Base-by-base conservation (phyloP, 805 yeast species). In the Zygoascus biomembranicola region DNA sequence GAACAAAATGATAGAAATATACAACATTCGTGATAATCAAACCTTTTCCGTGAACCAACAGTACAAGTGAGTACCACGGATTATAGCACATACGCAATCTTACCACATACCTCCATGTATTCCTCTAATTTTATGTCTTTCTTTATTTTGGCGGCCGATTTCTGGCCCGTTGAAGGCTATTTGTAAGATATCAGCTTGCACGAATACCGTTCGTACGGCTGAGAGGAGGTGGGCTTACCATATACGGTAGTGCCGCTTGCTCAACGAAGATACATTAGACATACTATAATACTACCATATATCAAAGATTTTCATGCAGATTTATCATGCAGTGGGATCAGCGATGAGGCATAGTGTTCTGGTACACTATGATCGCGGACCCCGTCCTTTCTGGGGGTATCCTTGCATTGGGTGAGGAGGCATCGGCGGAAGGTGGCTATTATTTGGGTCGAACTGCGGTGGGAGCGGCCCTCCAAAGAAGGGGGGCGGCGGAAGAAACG, bases 391-490 rank as follows among this genome's bases (percentile, higher is more conserved):
- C 16, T 55, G 58, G 35, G 56, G 44, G 16, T 42, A 42, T 10
- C 44, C 44, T 35, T 4, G 39, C 39, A 35, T 35, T n/a, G 52
- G 50, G 18, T 44, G 52, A 28, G 50, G 42, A 14, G 52, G 53
- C 9, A 50, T 44, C 8, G 50, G 55, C 13, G 59, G 57, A 51
- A 53, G 20, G 5, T 23, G 45, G 18, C 28, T 47, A 43, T 26
- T 19, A n/a, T 50, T 43, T 2, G 55, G 57, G 49, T 55, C 57
- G 26, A 52, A 49, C 16, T 54, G 56, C 6, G 54, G 57, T 8
- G 55, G 55, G 18, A 47, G 44, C 6, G 58, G 60, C 2, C 54
- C 57, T 14, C 58, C 58, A 39, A 48, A 55, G 46, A 58, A 49
- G 8, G 57, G 57, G 8, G 59, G 61, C 35, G 50, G 49, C 19